Evolutionary conservation across 257 asterid genomes (phyloP), one percentile per base, ranked within the genome.

Genomic region (Capsicum baccatum): DNA sequence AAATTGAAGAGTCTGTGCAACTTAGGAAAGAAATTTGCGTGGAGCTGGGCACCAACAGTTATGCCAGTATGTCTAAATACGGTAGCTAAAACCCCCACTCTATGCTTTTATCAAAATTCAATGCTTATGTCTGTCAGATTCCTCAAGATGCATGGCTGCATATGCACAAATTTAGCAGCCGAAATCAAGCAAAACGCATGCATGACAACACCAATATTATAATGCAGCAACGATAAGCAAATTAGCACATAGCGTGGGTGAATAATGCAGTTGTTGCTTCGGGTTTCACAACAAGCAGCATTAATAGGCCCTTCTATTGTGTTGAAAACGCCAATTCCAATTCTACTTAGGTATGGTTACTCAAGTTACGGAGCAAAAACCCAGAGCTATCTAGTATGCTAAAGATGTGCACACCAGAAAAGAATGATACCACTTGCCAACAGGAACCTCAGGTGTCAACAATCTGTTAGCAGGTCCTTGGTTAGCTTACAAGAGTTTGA

Each of bases 391-490:
- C 79, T 71, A 47, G 39, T 47, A 71, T 47, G 58, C 79, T 21
- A 71, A n/a, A 71, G 58, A 71, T 10, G 35, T 19, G 35, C 35
- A 44, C 35, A 71, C 79, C 79, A 71, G 58, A 48, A 71, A 71
- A 47, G 58, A 71, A 47, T 71, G 6, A 71, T 47, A 14, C 6
- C 5, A 3, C 19, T 35, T 33, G 44, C 19, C 12, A 6, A 67
- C 74, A 67, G 79, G 79, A 70, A 70, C 1, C 15, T 70, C 35
- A 70, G 57, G 37, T 17, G 79, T 47, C 33, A 71, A 5, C 55
- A 44, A 15, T 39, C 9, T 44, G 15, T 44, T 71, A 71, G 79
- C 0, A 9, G 58, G 80, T 71, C 80, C 39, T 47, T 48, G 57
- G 58, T 17, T 70, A 47, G 37, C 37, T 42, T 16, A 42, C 26